Conservation (phyloP, 345 rosid genomes). For the Citrus australasica region DNA sequence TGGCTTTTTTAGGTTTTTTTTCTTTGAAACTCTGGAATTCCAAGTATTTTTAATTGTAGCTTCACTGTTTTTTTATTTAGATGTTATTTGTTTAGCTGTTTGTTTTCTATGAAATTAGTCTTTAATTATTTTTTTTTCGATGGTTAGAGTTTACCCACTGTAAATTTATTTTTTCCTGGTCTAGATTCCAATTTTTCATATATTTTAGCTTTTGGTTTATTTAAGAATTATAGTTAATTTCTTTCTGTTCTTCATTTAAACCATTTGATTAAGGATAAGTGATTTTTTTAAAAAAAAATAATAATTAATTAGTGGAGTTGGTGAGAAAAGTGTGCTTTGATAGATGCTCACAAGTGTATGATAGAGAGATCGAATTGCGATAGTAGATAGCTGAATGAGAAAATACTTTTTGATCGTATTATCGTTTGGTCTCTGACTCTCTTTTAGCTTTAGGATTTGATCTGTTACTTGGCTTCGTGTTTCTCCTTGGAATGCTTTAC, state of each 20-base stretch:
- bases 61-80: not conserved
- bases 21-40: not conserved
- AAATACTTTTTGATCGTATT: not conserved
- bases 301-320: not conserved
- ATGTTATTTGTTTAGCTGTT: not conserved
- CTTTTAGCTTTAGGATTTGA: not conserved
- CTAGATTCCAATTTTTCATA: not conserved
- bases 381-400: not conserved
- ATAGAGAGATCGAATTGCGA: not conserved
- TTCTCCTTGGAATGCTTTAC: not conserved
- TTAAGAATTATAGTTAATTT: not conserved
- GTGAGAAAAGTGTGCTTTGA: not conserved
- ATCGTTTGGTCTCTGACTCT: not conserved
- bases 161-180: not conserved
- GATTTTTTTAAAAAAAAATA: too few species aligned
- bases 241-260: not conserved
- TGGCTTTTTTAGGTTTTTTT: not conserved
- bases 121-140: not conserved
- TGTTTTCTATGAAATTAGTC: not conserved
- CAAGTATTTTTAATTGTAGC: not conserved
- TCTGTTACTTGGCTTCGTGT: not conserved
- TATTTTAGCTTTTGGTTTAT: not conserved
- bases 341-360: not conserved
- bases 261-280: not conserved
- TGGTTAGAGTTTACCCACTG: not conserved